Conservation (phyloP, 169 alveolate species). For the Eimeria sp. region DNA sequence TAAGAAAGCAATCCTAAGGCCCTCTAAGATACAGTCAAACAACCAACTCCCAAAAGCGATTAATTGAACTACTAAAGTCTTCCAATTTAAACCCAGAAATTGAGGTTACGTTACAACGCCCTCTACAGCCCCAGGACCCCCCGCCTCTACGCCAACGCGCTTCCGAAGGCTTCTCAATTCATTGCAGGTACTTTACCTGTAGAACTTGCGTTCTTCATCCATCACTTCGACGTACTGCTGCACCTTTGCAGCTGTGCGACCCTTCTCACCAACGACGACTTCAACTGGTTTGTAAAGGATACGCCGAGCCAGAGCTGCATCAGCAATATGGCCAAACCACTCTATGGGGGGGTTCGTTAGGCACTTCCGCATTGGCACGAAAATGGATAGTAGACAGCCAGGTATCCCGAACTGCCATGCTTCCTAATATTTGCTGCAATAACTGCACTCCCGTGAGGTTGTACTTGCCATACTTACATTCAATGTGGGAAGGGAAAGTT, state of each 20-base stretch:
- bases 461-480: slow-evolving; percentile 76
- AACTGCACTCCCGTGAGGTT: neutral
- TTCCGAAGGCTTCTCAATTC: neutral
- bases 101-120: neutral
- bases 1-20: neutral
- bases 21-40: neutral
- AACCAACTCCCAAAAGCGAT: neutral
- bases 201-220: slow-evolving; percentile 87
- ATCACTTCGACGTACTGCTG: slow-evolving; percentile 90
- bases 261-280: slow-evolving; percentile 91
- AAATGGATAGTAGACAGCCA: neutral
- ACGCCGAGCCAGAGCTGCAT: slow-evolving; percentile 95
- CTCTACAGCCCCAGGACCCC: no score
- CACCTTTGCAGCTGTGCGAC: slow-evolving; percentile 89
- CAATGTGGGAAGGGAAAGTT: slow-evolving; percentile 98
- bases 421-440: neutral
- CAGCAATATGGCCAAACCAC: neutral
- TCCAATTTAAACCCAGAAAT: neutral
- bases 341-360: neutral
- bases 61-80: neutral
- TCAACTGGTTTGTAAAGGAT: slow-evolving; percentile 98
- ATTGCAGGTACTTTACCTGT: slow-evolving; percentile 38
- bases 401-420: neutral
- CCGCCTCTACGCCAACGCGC: neutral
- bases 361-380: neutral